Conservation (phyloP, 169 alveolate genomes). For the Plasmodium knowlesi region DNA sequence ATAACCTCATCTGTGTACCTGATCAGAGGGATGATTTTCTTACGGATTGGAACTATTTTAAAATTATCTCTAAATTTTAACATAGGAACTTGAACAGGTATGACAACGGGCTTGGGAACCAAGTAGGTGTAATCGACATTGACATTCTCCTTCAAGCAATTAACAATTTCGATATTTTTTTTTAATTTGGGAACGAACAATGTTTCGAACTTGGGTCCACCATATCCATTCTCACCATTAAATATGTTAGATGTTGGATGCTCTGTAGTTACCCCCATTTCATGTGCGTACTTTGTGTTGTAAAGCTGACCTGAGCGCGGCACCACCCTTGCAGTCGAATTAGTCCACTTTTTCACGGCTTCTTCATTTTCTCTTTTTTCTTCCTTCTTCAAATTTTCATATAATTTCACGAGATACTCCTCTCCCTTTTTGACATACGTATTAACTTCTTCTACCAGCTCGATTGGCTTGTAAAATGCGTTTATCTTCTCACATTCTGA, state of each 20-base stretch:
- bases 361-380: constrained; percentile 2
- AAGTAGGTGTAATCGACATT: constrained; percentile 76
- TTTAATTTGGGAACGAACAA: constrained; percentile 61
- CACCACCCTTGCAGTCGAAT: neutral
- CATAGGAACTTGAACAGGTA: constrained; percentile 82
- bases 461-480: constrained; percentile 70
- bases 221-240: constrained; percentile 5
- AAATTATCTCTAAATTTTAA: constrained; percentile 80
- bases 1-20: constrained; percentile 80
- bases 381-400: constrained; percentile 25
- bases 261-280: neutral
- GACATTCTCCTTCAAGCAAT: constrained; percentile 41
- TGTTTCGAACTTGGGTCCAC: constrained; percentile 59
- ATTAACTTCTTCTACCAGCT: constrained; percentile 63
- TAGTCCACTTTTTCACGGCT: neutral
- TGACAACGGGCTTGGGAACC: constrained; percentile 82
- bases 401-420: constrained; percentile 43
- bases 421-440: constrained; percentile 72
- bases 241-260: constrained; percentile 21
- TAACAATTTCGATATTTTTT: constrained; percentile 61
- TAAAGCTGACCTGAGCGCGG: neutral
- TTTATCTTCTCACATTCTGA: constrained; percentile 39
- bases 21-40: constrained; percentile 79
- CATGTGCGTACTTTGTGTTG: neutral
- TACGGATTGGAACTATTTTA: constrained; percentile 80